Evolutionary conservation across 768 basidiomycete species (phyloP), one percentile per base, ranked within the genome.

Genomic region (Lactarius vividus): DNA sequence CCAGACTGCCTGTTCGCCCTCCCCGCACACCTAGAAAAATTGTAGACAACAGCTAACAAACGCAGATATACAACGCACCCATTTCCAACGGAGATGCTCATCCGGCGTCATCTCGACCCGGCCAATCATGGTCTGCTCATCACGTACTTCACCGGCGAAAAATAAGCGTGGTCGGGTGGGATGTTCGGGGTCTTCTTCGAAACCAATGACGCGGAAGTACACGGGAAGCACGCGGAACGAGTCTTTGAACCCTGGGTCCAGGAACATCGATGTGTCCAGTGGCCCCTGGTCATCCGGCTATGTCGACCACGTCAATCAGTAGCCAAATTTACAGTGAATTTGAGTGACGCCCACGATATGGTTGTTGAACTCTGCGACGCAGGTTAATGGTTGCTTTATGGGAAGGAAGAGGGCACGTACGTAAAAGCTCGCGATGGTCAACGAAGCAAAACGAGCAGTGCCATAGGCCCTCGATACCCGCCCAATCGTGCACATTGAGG

Each of bases 381-480:
- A 61, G n/a, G 15, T 64, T 29, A 65, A 33, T 26, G 28, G 23
- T 53, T 52, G 40, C 8, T 49, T n/a, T 9, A 23, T 13, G 29
- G 28, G 7, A 4, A 31, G 28, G 23, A 29, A 37, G 37, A 18
- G 7, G 20, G 37, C 11, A 77, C 87, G 73, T 71, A 90, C 88
- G 75, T 49, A 88, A 70, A 42, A 91, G 79, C 57, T 86, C 85
- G 7, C 86, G 76, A 71, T 91, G 88, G 73, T 91, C 88, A 60
- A 83, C 81, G 71, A 88, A 91, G 60, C 83, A 85, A 70, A 88
- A 89, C n/a, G 83, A 81, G 16, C 85, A 81, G 4, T 77, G 75
- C 89, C 89, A 91, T n/a, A 74, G 35, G 0, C 88, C 89, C 37
- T 78, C 77, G 0, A 90, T 74, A 2, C 85, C 84, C 2, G 82